Conservation (phyloP, 1,284 basidiomycete species). For the Cryptococcus sp. region DNA sequence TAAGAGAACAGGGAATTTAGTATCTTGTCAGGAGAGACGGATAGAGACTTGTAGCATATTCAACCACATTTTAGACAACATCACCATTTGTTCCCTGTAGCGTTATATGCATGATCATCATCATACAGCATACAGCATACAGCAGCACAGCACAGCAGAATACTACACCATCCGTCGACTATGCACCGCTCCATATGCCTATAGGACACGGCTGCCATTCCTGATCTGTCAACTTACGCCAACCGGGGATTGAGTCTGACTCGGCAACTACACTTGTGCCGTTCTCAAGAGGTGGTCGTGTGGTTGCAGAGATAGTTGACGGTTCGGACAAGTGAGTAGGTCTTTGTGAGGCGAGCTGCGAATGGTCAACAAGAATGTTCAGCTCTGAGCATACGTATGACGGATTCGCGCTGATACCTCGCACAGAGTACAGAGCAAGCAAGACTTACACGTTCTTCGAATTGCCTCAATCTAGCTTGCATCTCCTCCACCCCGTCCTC, state of each 20-base stretch:
- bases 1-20: not conserved
- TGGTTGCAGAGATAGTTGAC: not conserved
- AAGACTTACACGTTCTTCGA: slow-evolving; percentile 21
- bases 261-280: not conserved
- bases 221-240: slow-evolving; percentile 12
- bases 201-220: slow-evolving; percentile 18
- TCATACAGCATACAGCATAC: no score
- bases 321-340: not conserved
- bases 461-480: slow-evolving; percentile 23
- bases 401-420: not conserved
- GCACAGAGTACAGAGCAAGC: not conserved
- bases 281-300: not conserved
- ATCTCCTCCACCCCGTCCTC: slow-evolving; percentile 21
- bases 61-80: no score
- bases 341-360: not conserved
- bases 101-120: no score
- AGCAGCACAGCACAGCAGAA: no score
- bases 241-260: slow-evolving; percentile 6
- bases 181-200: slow-evolving; percentile 5
- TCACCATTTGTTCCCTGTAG: no score
- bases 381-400: no score
- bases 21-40: not conserved
- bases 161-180: not conserved
- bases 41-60: not conserved
- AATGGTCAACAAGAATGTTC: no score